Evolutionary conservation across 768 basidiomycete genomes (phyloP).

Genomic region (Aureoboletus auriporus): DNA sequence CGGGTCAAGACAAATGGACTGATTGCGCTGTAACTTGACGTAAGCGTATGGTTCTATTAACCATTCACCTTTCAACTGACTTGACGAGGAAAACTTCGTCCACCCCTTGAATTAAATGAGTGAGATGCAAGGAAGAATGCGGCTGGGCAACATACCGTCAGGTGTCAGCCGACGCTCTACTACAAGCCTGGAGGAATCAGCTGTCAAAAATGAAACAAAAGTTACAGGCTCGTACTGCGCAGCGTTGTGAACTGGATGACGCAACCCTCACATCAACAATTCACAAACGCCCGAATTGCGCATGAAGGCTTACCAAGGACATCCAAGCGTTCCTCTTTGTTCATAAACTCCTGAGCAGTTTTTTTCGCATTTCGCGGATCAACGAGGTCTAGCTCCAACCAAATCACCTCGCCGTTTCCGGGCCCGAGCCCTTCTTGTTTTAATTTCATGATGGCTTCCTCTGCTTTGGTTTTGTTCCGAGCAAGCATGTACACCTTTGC

Average conservation of each 20-base stretch:
- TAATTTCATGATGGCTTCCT: conserved; percentile 45
- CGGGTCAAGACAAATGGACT: conserved; percentile 54
- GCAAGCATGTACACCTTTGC: conserved; percentile 60
- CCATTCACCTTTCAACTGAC: conserved; percentile 23
- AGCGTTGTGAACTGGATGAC: conserved; percentile 51
- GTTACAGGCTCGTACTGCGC: conserved; percentile 34
- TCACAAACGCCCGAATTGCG: neutral
- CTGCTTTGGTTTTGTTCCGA: conserved; percentile 43
- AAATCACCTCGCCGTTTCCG: conserved; percentile 45
- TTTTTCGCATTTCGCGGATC: conserved; percentile 45
- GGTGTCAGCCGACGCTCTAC: conserved; percentile 17
- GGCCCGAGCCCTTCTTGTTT: conserved; percentile 40
- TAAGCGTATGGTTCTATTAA: neutral
- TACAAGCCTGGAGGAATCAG: conserved; percentile 17
- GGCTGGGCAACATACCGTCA: conserved; percentile 20
- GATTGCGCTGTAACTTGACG: conserved; percentile 36
- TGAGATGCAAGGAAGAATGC: neutral
- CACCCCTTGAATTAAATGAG: conserved; percentile 29
- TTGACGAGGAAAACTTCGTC: conserved; percentile 41
- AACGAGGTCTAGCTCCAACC: conserved; percentile 48
- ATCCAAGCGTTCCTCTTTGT: conserved; percentile 50
- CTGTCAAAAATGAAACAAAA: neutral
- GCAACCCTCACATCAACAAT: neutral
- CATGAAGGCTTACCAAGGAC: conserved; percentile 39
- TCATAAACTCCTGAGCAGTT: conserved; percentile 47